Evolutionary conservation across 306 rosid genomes (phyloP), one percentile per base, ranked within the genome.

Genomic region (Pterocarpus macrocarpus): DNA sequence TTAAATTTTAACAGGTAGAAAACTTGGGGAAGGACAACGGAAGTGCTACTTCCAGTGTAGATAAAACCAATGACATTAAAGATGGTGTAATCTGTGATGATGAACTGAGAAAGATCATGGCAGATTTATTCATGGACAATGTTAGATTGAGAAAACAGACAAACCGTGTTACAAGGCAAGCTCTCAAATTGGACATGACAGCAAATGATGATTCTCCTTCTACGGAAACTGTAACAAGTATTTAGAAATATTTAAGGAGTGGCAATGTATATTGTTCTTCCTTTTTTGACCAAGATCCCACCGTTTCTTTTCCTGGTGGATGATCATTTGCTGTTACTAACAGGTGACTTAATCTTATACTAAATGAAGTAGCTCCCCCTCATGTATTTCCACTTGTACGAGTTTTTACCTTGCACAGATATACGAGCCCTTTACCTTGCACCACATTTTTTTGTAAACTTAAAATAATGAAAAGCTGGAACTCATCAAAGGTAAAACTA

Each of bases 61-160:
- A 84, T 59, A 88, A 90, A 36, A 63, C 64, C 78, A 81, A 58
- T 75, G 90, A 72, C 79, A 62, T 73, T 9, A 35, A 70, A 45
- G 86, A 88, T 47, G 87, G 81, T 4, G 73, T 64, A 57, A 76
- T 81, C 50, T 70, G 74, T 68, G 95, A 91, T 33, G 88, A 83
- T 52, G 96, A 89, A 80, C 36, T 95, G 85, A 85, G 91, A 82
- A 95, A 85, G 90, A 56, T 86, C 71, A 80, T 95, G 39, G 83
- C 87, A 39, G 94, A 90, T 69, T 76, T 93, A 73, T 87, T 95
- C 81, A 39, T 84, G 0, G 97, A 95, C 64, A 91, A 89, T 67
- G 92, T 90, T 55, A 89, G 90, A 84, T 85, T 95, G 89, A 90
- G 97, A 87, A 95, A 90, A 88, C 94, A 88, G 94, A 89, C 94